phyloP scores from a whole-genome alignment of 805 yeast species.

The Saccharomycopsis fodiens region DNA sequence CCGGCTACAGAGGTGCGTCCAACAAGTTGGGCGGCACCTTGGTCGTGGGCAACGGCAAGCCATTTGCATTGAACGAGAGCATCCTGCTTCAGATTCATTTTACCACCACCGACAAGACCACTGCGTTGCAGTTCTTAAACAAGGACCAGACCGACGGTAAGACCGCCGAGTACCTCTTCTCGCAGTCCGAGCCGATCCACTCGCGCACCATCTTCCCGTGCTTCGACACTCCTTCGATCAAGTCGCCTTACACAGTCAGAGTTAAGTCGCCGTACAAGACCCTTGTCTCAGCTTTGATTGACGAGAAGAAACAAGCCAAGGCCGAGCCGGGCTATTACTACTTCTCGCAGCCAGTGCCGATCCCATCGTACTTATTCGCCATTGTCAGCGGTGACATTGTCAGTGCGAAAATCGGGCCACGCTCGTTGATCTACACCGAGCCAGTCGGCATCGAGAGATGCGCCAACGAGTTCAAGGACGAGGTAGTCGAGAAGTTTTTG shows the following conservation, averaged over 20 bases:
- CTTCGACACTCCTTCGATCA: constrained; percentile 84
- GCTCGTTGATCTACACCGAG: constrained; percentile 77
- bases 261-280: constrained; percentile 61
- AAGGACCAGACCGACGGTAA: constrained; percentile 69
- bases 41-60: constrained; percentile 25
- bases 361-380: constrained; percentile 78
- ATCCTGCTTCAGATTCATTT: constrained; percentile 40
- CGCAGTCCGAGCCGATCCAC: constrained; percentile 89
- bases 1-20: constrained; percentile 32
- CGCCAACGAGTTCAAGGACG: constrained; percentile 72
- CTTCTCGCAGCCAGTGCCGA: constrained; percentile 72
- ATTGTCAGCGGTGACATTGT: constrained; percentile 77
- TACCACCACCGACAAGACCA: constrained; percentile 64
- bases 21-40: constrained; percentile 55
- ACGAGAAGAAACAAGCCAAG: constrained; percentile 21
- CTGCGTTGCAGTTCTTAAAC: constrained; percentile 83
- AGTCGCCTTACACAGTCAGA: constrained; percentile 51
- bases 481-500: constrained; percentile 69
- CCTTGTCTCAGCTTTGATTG: constrained; percentile 63
- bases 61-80: constrained; percentile 5
- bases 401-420: constrained; percentile 69
- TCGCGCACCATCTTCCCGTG: constrained; percentile 84
- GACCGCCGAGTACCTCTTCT: constrained; percentile 63
- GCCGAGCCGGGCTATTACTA: constrained; percentile 30
- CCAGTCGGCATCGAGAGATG: constrained; percentile 61